These are phyloP conservation scores for Massariosphaeria phaeospora DNA, from an alignment of 495 filamentous ascomycete species.

Conservation along the genomic window DNA sequence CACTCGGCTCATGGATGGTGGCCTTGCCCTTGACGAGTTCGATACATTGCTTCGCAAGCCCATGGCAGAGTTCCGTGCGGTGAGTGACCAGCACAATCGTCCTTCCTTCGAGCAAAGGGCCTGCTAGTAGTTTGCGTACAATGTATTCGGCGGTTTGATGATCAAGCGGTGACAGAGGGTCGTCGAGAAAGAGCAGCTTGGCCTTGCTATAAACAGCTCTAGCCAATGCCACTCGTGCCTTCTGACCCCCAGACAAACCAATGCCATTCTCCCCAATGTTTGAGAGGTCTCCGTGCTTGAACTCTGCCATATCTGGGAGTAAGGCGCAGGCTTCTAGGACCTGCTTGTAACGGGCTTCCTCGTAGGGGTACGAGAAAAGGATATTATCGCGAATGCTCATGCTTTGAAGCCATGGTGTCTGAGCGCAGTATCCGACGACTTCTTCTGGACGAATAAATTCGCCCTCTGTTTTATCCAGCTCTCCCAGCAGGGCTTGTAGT, in stretches of 20 bases:
- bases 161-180: slow-evolving; percentile 48
- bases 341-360: slow-evolving; percentile 53
- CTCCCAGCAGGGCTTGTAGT: slow-evolving; percentile 71
- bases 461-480: slow-evolving; percentile 63
- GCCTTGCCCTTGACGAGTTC: slow-evolving; percentile 57
- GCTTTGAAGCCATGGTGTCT: slow-evolving; percentile 85
- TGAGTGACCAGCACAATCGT: slow-evolving; percentile 73
- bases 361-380: slow-evolving; percentile 67
- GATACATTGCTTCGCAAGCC: slow-evolving; percentile 63
- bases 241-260: slow-evolving; percentile 41
- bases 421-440: slow-evolving; percentile 74
- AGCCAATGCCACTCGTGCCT: slow-evolving; percentile 41
- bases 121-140: slow-evolving; percentile 60
- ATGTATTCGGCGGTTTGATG: slow-evolving; percentile 74
- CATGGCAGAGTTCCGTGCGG: slow-evolving; percentile 61
- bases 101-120: slow-evolving; percentile 57
- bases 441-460: slow-evolving; percentile 56
- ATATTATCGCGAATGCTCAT: slow-evolving; percentile 88
- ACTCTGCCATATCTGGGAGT: slow-evolving; percentile 38
- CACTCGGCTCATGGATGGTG: slow-evolving; percentile 43
- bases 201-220: slow-evolving; percentile 41
- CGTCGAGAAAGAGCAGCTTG: slow-evolving; percentile 40
- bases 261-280: slow-evolving; percentile 44
- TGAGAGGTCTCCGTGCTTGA: slow-evolving; percentile 41
- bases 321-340: slow-evolving; percentile 42